Conservation (phyloP, 805 yeast genomes). For the Yarrowia divulgata region DNA sequence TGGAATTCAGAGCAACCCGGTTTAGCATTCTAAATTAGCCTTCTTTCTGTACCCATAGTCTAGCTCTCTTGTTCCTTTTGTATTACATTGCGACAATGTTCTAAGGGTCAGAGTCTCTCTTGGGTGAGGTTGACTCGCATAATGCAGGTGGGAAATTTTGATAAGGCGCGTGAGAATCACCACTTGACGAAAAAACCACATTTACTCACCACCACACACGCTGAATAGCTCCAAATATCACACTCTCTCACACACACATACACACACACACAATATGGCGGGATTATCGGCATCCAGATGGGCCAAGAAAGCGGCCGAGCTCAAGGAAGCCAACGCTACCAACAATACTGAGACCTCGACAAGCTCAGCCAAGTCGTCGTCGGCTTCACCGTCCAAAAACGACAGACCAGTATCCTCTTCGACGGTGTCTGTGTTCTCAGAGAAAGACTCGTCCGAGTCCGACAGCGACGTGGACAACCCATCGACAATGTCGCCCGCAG, state of each 20-base stretch:
- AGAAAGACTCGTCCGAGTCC: slow-evolving; percentile 20
- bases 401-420: slow-evolving; percentile 22
- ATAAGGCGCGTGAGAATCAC: slow-evolving; percentile 33
- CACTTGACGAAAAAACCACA: slow-evolving; percentile 1
- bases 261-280: slow-evolving; percentile 17
- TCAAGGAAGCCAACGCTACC: not conserved
- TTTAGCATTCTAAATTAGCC: slow-evolving; percentile 22
- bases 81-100: not conserved
- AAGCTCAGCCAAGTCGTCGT: not conserved
- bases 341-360: not conserved
- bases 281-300: slow-evolving; percentile 36
- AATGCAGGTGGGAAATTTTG: slow-evolving; percentile 35
- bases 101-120: not conserved
- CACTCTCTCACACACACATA: no score
- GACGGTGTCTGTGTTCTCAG: slow-evolving; percentile 26
- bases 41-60: slow-evolving; percentile 15
- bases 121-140: not conserved
- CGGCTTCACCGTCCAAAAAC: not conserved
- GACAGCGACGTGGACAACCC: slow-evolving; percentile 30
- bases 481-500: slow-evolving; percentile 26
- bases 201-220: not conserved
- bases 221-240: not conserved
- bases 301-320: slow-evolving; percentile 34
- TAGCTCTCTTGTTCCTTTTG: not conserved
- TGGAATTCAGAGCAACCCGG: not conserved